phyloP scores from a whole-genome alignment of 164 flowering plant genomes.

The Hamamelis virginiana region DNA sequence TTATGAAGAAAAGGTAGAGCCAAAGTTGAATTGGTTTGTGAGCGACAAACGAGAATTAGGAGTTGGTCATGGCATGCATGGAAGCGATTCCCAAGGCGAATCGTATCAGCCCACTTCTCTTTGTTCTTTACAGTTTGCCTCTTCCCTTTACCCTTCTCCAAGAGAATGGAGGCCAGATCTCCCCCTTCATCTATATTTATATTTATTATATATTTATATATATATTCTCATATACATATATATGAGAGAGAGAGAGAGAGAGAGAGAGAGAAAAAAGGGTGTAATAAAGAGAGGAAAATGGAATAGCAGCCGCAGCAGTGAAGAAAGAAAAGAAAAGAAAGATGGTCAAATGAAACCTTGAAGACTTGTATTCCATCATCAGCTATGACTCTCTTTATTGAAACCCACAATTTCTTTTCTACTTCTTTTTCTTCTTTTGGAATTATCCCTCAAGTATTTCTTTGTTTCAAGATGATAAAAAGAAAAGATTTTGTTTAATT shows the following conservation, averaged over 20 bases:
- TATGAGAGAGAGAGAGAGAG: constrained; percentile 8
- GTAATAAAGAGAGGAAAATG: constrained; percentile 7
- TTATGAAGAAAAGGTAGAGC: background rate
- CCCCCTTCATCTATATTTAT: background rate
- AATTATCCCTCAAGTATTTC: background rate
- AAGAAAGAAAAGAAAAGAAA: constrained; percentile 17
- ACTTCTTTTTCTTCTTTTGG: constrained; percentile 1
- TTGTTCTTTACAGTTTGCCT: constrained; percentile 53
- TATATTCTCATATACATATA: too few species aligned
- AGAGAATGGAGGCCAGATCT: constrained; percentile 46
- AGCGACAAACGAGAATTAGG: background rate
- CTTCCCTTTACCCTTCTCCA: constrained; percentile 38
- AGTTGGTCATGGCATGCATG: constrained; percentile 60
- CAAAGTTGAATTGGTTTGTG: background rate
- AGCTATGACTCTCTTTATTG: constrained; percentile 36
- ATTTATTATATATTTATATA: background rate
- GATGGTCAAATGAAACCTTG: constrained; percentile 45
- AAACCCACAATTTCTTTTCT: constrained; percentile 30
- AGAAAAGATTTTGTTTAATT: too few species aligned
- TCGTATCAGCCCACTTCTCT: constrained; percentile 53
- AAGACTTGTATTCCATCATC: constrained; percentile 32
- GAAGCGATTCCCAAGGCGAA: constrained; percentile 72
- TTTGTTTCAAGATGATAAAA: background rate
- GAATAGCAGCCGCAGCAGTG: constrained; percentile 28
- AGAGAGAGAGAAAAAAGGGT: constrained; percentile 2